Base-by-base conservation (phyloP, 352 stramenopile species). In the Pythium vanterpoolii region DNA sequence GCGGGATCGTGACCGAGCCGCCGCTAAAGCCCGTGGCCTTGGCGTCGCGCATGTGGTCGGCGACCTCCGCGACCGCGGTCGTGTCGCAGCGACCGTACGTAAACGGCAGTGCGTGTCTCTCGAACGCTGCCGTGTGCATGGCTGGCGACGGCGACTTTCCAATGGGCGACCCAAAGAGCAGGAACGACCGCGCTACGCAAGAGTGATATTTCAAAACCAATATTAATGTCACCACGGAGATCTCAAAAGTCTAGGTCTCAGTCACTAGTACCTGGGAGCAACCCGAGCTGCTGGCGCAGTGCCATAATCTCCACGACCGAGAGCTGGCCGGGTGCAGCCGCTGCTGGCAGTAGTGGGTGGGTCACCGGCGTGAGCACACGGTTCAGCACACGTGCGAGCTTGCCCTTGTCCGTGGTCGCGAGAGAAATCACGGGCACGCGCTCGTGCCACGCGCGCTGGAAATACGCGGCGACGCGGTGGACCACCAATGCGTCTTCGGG, bases 71-170 rank as follows among this genome's bases (percentile, higher is more conserved):
- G 18, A 76, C 70, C 28, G 71, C 70, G 8, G 57, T 77, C 4
- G 87, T 92, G 23, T 97, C 87, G 39, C 82, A 77, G 9, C 97
- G 74, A 4, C 73, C 77, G 72, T 99, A 99, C 6, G 71, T 75
- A 69, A 98, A 94, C 31, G 94, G 83, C 42, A 99, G 73, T 16
- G 72, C 75, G 13, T 83, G 76, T 4, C 79, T 83, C 19, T 72
- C 65, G 76, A 99, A 99, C 21, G 93, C 96, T 4, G 93, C 79
- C 42, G 97, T 98, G 72, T 99, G 97, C 92, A 99, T 99, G 51
- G 93, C 80, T 33, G 96, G 96, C 57, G 96, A 99, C 30, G 98
- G 95, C 26, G 93, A 98, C 58, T 97, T 93, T 24, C 85, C 76
- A 71, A 99, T 99, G 33, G 98, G 97, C 31, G 88, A 89, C 38